Evolutionary conservation across 2,329 filamentous ascomycete species (phyloP), one percentile per base, ranked within the genome.

Genomic region (Emergomyces orientalis): DNA sequence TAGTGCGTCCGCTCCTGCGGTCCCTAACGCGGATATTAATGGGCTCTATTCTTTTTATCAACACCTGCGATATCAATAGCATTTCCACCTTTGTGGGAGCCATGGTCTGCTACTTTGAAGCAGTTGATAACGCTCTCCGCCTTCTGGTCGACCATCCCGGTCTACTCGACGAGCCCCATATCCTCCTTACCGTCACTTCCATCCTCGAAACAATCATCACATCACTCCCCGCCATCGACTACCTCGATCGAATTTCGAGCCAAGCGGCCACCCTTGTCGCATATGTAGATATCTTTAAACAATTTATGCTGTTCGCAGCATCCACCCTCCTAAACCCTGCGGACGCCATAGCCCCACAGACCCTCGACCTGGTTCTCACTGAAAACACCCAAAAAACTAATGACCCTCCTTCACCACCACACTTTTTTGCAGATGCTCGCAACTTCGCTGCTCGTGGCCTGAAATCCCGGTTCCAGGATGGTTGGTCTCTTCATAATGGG

Each of bases 1-100:
- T 85, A 3, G 78, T 78, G 5, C 67, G 75, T 22, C 84, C 85
- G 0, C 74, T 86, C 7, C 69, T 86, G 32, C 73, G 80, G 58
- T 80, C 82, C 1, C 73, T 79, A 17, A 71, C 71, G 0, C 70
- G 72, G 6, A 75, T 79, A 0, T 72, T 83, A 7, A 67, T 74
- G 4, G 74, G 78, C 8, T 64, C 84, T 59, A 67, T 81, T 1
- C 77, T 79, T 65, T 75, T 78, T 54, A 65, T 84, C 2, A 74
- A 80, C 39, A 68, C 80, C 17, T 72, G 72, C 14, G 75, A 81
- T 62, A 34, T 69, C 1, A 63, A 67, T 6, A 80, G 74, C 57
- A 68, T 81, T 3, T 65, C 69, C 2, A 75, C 74, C 2, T 65
- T 77, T 11, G 57, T 75, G 17, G 67, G 67, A 27, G 76, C 74